Conservation (phyloP, 2,329 filamentous ascomycete genomes). For the Sclerotinia trifoliorum region DNA sequence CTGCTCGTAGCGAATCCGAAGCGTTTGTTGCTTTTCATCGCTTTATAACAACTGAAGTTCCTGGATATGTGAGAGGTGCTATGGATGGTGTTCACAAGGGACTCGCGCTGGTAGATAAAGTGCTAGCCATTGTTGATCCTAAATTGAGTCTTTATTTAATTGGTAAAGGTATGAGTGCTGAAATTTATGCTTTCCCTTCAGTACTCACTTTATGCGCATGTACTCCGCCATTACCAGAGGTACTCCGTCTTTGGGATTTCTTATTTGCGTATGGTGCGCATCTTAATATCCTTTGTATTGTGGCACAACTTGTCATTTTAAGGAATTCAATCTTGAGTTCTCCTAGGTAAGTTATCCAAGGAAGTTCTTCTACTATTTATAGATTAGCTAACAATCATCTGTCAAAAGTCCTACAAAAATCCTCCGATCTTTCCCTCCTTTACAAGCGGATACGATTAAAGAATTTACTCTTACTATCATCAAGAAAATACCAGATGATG, state of each 20-base stretch:
- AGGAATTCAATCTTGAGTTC: slow-evolving; percentile 80
- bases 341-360: slow-evolving; percentile 61
- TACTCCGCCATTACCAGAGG: slow-evolving; percentile 90
- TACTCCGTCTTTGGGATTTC: slow-evolving; percentile 93
- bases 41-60: slow-evolving; percentile 83
- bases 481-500: slow-evolving; percentile 82
- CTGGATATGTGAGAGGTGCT: slow-evolving; percentile 88
- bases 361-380: slow-evolving; percentile 7
- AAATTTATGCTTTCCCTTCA: slow-evolving; percentile 94
- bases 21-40: slow-evolving; percentile 89
- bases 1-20: slow-evolving; percentile 89
- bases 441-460: slow-evolving; percentile 82
- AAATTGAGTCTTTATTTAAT: slow-evolving; percentile 83
- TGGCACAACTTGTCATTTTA: slow-evolving; percentile 89
- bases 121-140: slow-evolving; percentile 85
- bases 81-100: slow-evolving; percentile 98
- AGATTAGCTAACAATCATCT: slow-evolving; percentile 9
- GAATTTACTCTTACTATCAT: slow-evolving; percentile 82
- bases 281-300: slow-evolving; percentile 93
- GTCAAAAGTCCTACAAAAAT: slow-evolving; percentile 79
- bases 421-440: slow-evolving; percentile 78
- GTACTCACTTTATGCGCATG: slow-evolving; percentile 94
- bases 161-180: slow-evolving; percentile 82
- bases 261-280: slow-evolving; percentile 94
- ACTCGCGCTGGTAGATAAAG: slow-evolving; percentile 85